Evolutionary conservation across 352 stramenopile genomes (phyloP).

Genomic region (Globisporangium iwayamae): DNA sequence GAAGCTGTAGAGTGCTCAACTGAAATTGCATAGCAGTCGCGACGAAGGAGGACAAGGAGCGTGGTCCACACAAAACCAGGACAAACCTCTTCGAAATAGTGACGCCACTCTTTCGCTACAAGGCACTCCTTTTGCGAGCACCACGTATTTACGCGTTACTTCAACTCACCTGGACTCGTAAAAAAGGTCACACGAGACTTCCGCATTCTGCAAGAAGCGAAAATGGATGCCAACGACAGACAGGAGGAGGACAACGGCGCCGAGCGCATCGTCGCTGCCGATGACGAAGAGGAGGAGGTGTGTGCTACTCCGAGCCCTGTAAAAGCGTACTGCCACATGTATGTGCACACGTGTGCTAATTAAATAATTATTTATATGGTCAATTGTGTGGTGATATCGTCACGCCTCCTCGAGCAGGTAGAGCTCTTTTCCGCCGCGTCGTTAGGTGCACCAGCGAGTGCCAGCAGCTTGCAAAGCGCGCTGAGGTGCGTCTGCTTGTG

Average conservation of each 20-base stretch:
- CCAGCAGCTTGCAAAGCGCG: slow-evolving; percentile 2
- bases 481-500: not conserved
- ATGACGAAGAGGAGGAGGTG: slow-evolving; percentile 21
- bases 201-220: not conserved
- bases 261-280: slow-evolving; percentile 1
- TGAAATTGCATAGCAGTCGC: too few species aligned
- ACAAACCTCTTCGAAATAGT: not conserved
- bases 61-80: too few species aligned
- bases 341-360: not conserved
- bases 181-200: slow-evolving; percentile 5
- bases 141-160: slow-evolving; percentile 11
- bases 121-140: not conserved
- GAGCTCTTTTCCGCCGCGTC: slow-evolving; percentile 25
- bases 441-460: not conserved
- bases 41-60: too few species aligned
- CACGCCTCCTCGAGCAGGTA: slow-evolving; percentile 14
- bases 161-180: slow-evolving; percentile 4
- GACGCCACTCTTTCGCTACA: not conserved
- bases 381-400: not conserved
- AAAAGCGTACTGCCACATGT: too few species aligned
- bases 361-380: not conserved
- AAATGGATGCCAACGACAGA: slow-evolving; percentile 11
- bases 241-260: not conserved
- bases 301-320: not conserved
- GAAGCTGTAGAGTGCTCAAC: too few species aligned